phyloP scores from a whole-genome alignment of 2,329 filamentous ascomycete species.

The Trichothecium roseum region DNA sequence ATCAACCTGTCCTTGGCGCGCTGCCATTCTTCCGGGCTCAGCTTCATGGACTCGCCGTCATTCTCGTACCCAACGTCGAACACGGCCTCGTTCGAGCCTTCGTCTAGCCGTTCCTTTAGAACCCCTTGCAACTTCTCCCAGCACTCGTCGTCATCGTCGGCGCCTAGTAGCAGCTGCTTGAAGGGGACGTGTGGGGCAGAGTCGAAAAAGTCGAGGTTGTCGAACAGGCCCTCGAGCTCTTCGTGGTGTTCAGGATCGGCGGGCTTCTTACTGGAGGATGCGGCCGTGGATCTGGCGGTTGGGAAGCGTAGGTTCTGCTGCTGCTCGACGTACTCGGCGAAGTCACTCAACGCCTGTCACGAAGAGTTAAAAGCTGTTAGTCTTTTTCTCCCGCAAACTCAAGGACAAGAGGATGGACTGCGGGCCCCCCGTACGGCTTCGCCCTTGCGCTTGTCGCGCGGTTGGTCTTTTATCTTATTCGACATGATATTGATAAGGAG shows the following conservation, averaged over 20 bases:
- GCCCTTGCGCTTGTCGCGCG: constrained; percentile 74
- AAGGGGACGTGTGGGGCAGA: constrained; percentile 55
- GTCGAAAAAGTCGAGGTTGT: constrained; percentile 75
- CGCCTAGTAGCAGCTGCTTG: constrained; percentile 63
- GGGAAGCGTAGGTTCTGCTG: constrained; percentile 70
- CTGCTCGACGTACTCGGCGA: constrained; percentile 93
- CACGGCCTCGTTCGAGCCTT: constrained; percentile 80
- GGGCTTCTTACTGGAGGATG: constrained; percentile 16
- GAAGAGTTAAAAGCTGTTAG: constrained; percentile 5
- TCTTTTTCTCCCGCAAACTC: background rate
- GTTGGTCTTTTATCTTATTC: constrained; percentile 46
- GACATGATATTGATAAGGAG: constrained; percentile 32
- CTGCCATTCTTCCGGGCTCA: constrained; percentile 68
- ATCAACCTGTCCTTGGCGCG: constrained; percentile 56
- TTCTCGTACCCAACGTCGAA: constrained; percentile 92
- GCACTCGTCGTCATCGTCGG: constrained; percentile 45
- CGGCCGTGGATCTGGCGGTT: constrained; percentile 12
- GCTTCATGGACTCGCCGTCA: constrained; percentile 72
- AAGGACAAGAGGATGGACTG: too few relatives aligned
- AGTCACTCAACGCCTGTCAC: constrained; percentile 71
- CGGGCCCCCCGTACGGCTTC: constrained; percentile 78
- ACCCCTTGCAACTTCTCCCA: constrained; percentile 54
- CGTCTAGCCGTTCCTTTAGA: constrained; percentile 59
- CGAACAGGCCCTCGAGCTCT: constrained; percentile 85
- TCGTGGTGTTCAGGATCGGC: constrained; percentile 48